Conservation (phyloP, 2,329 filamentous ascomycete species). For the Basipetospora chlamydospora region DNA sequence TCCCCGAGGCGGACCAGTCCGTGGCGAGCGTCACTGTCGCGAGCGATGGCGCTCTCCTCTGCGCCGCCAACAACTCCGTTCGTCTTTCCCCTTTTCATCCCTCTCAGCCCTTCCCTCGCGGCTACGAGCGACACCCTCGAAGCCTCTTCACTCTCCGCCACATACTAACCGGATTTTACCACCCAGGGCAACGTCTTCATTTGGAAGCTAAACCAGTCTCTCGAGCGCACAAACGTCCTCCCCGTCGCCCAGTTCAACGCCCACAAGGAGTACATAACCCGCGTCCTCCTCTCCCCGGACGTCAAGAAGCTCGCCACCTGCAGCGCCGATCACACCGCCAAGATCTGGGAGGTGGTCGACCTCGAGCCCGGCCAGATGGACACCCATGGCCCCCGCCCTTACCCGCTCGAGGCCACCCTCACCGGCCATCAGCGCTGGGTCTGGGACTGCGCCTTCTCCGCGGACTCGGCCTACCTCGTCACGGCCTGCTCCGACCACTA, state of each 20-base stretch:
- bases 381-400: slow-evolving; percentile 38
- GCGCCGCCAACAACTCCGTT: slow-evolving; percentile 84
- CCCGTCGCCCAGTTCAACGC: slow-evolving; percentile 82
- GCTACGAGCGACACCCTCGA: too few relatives aligned
- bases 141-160: background rate
- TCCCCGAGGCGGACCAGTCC: slow-evolving; percentile 88
- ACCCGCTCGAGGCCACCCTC: slow-evolving; percentile 73
- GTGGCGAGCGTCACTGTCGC: slow-evolving; percentile 93
- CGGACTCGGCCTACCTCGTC: slow-evolving; percentile 83
- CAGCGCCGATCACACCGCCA: slow-evolving; percentile 82
- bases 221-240: slow-evolving; percentile 69
- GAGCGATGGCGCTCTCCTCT: slow-evolving; percentile 82
- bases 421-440: slow-evolving; percentile 91
- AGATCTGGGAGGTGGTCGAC: slow-evolving; percentile 85
- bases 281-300: slow-evolving; percentile 80
- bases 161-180: background rate
- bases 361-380: slow-evolving; percentile 30
- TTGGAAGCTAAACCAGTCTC: slow-evolving; percentile 79
- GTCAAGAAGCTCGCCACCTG: slow-evolving; percentile 91
- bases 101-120: background rate
- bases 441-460: slow-evolving; percentile 92
- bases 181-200: slow-evolving; percentile 85
- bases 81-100: slow-evolving; percentile 12
- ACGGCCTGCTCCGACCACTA: slow-evolving; percentile 92
- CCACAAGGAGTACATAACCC: slow-evolving; percentile 85